phyloP scores from a whole-genome alignment of 1,139 yeast genomes.

The Groenewaldozyma sp. region DNA sequence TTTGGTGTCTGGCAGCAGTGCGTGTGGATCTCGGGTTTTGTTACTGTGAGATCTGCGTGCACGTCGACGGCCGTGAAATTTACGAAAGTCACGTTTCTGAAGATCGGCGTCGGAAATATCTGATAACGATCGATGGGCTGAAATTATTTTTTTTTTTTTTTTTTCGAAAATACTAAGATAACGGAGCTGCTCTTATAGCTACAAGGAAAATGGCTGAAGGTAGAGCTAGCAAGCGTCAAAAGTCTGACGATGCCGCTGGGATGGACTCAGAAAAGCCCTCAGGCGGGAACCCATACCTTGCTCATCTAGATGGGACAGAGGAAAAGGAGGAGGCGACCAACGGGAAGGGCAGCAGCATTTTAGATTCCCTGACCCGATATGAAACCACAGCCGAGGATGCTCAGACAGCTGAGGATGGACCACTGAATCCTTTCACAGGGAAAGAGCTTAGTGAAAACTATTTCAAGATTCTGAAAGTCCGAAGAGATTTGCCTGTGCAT shows the following conservation, averaged over 20 bases:
- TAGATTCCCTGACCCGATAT: conserved; percentile 34
- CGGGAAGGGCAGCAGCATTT: conserved; percentile 1
- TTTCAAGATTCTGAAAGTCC: conserved; percentile 61
- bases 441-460: conserved; percentile 51
- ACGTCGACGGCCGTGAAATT: no score
- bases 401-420: conserved; percentile 49
- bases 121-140: no score
- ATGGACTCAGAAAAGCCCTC: conserved; percentile 9
- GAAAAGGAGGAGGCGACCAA: conserved; percentile 2
- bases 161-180: neutral
- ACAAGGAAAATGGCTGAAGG: conserved; percentile 8
- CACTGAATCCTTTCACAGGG: conserved; percentile 74
- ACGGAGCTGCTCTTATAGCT: neutral
- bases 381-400: conserved; percentile 72
- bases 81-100: no score
- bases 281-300: conserved; percentile 24
- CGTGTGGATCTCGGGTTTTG: no score
- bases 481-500: conserved; percentile 90
- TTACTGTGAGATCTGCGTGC: no score
- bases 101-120: no score
- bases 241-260: conserved; percentile 8
- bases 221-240: conserved; percentile 11
- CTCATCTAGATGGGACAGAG: conserved; percentile 19
- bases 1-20: no score
- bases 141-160: no score